Base-by-base conservation (phyloP, 441 rosid genomes). In the Populus hybrid region DNA sequence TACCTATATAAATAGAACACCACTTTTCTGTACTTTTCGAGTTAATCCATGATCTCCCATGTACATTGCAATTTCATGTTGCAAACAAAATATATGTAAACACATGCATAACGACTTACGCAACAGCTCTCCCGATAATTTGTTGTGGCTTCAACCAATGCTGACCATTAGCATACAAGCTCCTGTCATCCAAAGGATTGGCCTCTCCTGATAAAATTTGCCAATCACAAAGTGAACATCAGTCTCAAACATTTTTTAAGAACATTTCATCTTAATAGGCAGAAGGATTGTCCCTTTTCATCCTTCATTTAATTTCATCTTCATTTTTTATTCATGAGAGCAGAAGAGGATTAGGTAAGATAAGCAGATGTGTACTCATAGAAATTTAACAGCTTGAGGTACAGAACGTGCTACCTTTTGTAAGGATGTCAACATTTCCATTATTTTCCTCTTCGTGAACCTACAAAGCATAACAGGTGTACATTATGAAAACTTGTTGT, bases 101-200 rank as follows among this genome's bases (percentile, higher is more conserved):
- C n/a, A 30, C 10, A 21, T 21, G 8, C 3, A 10, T 59, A 61
- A 36, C 23, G n/a, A 24, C 70, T 81, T 88, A 90, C 91, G 92
- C 93, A 28, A 88, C 81, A 18, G 91, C 93, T 83, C 91, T 84
- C 18, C 92, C 93, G 83, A 85, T 79, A 74, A 89, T 86, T 36
- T 85, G 86, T 14, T 83, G 78, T 36, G 73, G 76, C 70, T 84
- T 86, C 80, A 89, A 79, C 93, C 92, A 91, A 38, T 20, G 70
- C 65, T 88, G 90, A 36, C 90, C 86, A 0, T 76, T 67, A 5
- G 87, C 83, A 70, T 87, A 89, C 40, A 89, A 73, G 70, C 68
- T 6, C 80, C 88, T 83, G 67, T 89, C 92, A 77, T 91, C 84
- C 10, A 3, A 2, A 2, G 1, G 0, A 78, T 89, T 91, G 64